Base-by-base conservation (phyloP, 164 flowering plant species). In the Litsea cubeba region DNA sequence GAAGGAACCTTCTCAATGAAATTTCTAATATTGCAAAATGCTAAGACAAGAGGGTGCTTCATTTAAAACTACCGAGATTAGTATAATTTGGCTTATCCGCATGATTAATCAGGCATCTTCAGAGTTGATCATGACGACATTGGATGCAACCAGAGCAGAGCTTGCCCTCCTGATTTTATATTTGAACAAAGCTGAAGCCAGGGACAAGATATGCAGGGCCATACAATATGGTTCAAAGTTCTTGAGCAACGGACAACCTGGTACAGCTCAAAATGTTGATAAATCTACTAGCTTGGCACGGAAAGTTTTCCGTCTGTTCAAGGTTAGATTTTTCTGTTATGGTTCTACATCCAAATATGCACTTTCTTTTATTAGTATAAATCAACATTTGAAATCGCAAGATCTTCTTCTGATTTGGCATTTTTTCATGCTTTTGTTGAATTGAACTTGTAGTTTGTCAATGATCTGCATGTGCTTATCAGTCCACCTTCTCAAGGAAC, bases 141-240 rank as follows among this genome's bases (percentile, higher is more conserved):
- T 94, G 70, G 99, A 96, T 76, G 89, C 83, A 62, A 85, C 97
- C 30, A 82, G 98, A 83, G 91, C 98, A 54, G 99, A 96, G 75
- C 97, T 96, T 77, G 99, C 82, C 69, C 93, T 94, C 66, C 78
- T 87, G 50, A 90, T 96, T 68, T 70, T 94, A 78, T 96, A 92
- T 79, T 80, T 95, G 85, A 93, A 92, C 84, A 95, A 95, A 82
- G 99, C 99, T 71, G 99, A 96, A 85, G 92, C 99, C 46, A 89
- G 98, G 85, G 99, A 96, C 84, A 96, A 96, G 90, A 87, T 94
- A 79, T 94, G 98, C 88, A 85, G 98, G 83, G 94, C 98, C 57
- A 96, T 96, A 78, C 99, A 96, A 58, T 96, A 96, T 81, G 99
- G 99, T 75, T 94, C 98, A 18, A 96, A 92, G 76, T 96, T 91